A percentile compares a stretch with the other conserved stretches of the same genome.
phyloP scores from a whole-genome alignment of 257 asterid genomes.

The Gynochthodes officinalis region DNA sequence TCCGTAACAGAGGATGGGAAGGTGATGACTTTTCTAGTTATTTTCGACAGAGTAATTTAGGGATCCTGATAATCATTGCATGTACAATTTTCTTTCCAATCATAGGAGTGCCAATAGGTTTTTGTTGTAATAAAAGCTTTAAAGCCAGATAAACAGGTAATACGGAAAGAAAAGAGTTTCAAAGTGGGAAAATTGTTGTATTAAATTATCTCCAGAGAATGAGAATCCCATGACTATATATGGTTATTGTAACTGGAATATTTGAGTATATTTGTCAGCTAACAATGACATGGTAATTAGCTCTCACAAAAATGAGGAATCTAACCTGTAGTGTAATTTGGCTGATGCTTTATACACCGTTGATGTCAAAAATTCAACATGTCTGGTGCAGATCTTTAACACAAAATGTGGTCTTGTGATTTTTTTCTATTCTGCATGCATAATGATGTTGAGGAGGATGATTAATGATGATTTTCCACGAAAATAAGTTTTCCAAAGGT shows the following conservation, averaged over 20 bases:
- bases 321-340: not conserved
- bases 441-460: not conserved
- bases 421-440: not conserved
- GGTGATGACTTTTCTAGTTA: conserved; percentile 37
- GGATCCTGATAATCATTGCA: not conserved
- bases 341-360: not conserved
- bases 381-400: not conserved
- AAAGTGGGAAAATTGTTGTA: not conserved
- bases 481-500: not conserved
- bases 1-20: conserved; percentile 86
- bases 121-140: no score
- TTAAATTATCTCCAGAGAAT: not conserved
- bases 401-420: not conserved
- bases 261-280: not conserved
- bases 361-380: not conserved
- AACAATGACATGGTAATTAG: not conserved
- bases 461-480: not conserved
- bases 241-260: not conserved
- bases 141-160: not conserved
- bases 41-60: not conserved
- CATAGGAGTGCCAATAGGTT: not conserved
- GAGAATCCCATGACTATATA: not conserved
- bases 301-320: no score
- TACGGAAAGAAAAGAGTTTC: not conserved
- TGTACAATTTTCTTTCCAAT: not conserved